Percentiles rank a stretch among this genome's conserved stretches.
Evolutionary conservation across 1,284 basidiomycete genomes (phyloP).

Genomic region (Cryptococcus jaspeensis): DNA sequence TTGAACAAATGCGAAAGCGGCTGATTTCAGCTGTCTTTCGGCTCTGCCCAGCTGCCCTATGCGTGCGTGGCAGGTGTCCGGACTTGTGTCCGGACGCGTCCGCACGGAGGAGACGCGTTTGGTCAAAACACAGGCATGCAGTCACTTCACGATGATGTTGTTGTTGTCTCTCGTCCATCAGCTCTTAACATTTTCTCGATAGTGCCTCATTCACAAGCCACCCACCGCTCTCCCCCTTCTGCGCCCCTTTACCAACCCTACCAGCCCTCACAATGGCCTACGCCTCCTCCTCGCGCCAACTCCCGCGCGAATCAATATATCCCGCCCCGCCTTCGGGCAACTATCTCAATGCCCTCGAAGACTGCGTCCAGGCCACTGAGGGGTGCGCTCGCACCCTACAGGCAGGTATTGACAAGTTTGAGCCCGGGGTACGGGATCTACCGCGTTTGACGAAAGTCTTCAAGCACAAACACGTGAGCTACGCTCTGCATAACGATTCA

Average conservation of each 20-base stretch:
- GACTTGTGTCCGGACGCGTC: not conserved
- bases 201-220: not conserved
- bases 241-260: too few relatives aligned
- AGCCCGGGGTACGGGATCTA: slow-evolving; percentile 42
- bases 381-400: slow-evolving; percentile 27
- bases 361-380: slow-evolving; percentile 47
- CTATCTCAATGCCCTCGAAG: slow-evolving; percentile 42
- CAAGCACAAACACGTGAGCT: slow-evolving; percentile 41
- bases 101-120: too few relatives aligned
- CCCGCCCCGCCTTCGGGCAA: slow-evolving; percentile 27
- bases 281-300: slow-evolving; percentile 10
- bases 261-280: slow-evolving; percentile 8
- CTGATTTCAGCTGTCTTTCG: too few relatives aligned
- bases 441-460: slow-evolving; percentile 43
- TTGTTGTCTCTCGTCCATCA: not conserved
- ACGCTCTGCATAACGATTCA: not conserved
- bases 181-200: not conserved
- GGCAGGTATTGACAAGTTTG: slow-evolving; percentile 23
- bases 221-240: too few relatives aligned
- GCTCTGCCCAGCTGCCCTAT: too few relatives aligned
- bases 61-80: too few relatives aligned
- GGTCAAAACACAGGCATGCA: too few relatives aligned
- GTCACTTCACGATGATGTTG: too few relatives aligned
- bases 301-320: slow-evolving; percentile 26
- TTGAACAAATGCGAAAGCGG: too few relatives aligned